phyloP scores from a whole-genome alignment of 139 green algal genomes.

The Eudorina sp. region DNA sequence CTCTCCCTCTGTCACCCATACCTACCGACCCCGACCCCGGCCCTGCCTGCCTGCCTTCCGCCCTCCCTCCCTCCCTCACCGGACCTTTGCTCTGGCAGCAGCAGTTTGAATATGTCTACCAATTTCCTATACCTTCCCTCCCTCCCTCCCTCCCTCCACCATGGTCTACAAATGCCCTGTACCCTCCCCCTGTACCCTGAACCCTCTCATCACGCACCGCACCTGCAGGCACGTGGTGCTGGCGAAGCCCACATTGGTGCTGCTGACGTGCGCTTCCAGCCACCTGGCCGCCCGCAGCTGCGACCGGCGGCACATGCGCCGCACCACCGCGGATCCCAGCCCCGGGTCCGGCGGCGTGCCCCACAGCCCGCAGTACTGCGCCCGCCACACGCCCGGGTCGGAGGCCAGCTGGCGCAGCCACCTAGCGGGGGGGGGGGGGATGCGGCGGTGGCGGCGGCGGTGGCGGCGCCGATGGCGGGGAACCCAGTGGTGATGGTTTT shows the following conservation, averaged over 20 bases:
- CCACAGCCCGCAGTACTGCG: constrained; percentile 48
- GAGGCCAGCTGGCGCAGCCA: constrained; percentile 50
- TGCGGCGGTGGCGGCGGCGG: too few species aligned
- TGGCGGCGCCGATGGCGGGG: too few species aligned
- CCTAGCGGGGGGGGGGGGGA: background rate
- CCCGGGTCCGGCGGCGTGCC: constrained; percentile 7
- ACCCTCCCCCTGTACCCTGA: too few species aligned
- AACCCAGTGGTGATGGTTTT: too few species aligned
- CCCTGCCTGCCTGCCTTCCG: too few species aligned
- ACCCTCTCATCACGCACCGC: background rate
- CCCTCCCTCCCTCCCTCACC: too few species aligned
- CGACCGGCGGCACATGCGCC: constrained; percentile 62
- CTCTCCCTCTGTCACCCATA: too few species aligned
- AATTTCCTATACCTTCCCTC: too few species aligned
- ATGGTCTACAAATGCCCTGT: too few species aligned
- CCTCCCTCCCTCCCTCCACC: background rate
- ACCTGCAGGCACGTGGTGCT: constrained; percentile 54
- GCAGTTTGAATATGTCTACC: too few species aligned
- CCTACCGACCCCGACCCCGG: too few species aligned
- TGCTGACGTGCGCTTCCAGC: constrained; percentile 55
- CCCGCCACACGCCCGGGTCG: constrained; percentile 39
- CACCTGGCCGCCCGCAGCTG: constrained; percentile 62
- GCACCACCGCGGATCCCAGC: constrained; percentile 41
- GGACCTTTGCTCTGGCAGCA: too few species aligned
- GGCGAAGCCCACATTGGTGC: constrained; percentile 11